Evolutionary conservation across 768 basidiomycete species (phyloP).

Genomic region (Boletus tomentosulus): DNA sequence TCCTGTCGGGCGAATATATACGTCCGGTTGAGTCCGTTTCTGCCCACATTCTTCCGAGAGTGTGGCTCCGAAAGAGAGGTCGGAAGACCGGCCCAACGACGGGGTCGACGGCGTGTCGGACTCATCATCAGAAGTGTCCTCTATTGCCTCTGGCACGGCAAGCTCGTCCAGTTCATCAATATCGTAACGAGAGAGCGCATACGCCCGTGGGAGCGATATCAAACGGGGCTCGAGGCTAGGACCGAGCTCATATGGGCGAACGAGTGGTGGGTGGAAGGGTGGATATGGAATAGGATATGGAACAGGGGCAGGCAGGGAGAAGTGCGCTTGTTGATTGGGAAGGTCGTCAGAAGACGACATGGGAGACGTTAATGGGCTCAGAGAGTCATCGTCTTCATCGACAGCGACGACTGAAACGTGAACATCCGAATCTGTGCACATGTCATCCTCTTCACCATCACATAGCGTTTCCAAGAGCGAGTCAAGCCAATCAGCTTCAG

Average conservation of each 20-base stretch:
- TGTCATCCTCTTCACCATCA: constrained; percentile 68
- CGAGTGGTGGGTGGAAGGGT: constrained; percentile 53
- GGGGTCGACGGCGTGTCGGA: constrained; percentile 67
- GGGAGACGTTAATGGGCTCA: constrained; percentile 65
- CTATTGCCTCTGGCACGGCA: constrained; percentile 75
- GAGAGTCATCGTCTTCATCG: constrained; percentile 57
- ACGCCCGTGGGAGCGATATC: constrained; percentile 34
- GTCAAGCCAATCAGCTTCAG: constrained; percentile 81
- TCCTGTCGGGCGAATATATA: constrained; percentile 58
- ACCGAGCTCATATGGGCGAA: constrained; percentile 49
- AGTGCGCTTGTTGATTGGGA: constrained; percentile 47
- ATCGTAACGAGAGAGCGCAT: constrained; percentile 58
- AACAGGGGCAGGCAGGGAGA: constrained; percentile 43
- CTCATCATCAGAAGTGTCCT: constrained; percentile 83
- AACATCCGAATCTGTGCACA: constrained; percentile 41
- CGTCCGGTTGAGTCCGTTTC: constrained; percentile 47
- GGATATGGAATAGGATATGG: constrained; percentile 68
- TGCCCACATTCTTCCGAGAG: constrained; percentile 49
- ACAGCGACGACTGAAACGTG: constrained; percentile 44
- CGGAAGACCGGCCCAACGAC: constrained; percentile 54
- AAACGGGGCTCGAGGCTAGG: constrained; percentile 40
- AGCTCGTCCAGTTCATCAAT: constrained; percentile 64
- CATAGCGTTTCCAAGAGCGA: constrained; percentile 71
- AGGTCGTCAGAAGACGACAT: constrained; percentile 79
- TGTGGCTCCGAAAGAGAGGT: constrained; percentile 48